Evolutionary conservation across 108 stramenopile species (phyloP), one percentile per base, ranked within the genome.

Genomic region (Schizochytrium sp.): DNA sequence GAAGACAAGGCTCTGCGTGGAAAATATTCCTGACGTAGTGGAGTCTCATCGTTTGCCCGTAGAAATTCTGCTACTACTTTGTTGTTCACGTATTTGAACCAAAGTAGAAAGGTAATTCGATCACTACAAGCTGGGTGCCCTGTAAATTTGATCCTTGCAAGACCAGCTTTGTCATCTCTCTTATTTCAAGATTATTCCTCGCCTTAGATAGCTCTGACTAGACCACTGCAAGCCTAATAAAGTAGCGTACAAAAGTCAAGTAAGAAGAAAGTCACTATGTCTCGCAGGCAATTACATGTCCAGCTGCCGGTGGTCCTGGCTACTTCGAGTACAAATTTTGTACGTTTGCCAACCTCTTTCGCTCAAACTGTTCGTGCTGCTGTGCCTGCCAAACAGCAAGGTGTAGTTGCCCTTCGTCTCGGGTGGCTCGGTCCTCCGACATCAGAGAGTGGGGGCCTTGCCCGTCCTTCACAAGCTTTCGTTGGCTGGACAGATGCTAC

Each of bases 301-400:
- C 76, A 83, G 76, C 76, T 83, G 5, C 76, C 76, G 38, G 76
- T 83, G 15, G 76, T 83, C 17, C 28, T 83, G 28, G 47, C 40
- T 47, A 83, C 50, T n/a, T 17, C 76, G 76, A 55, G 50, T 38
- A 83, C 76, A 53, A 83, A 83, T 40, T 83, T 83, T 83, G 76
- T 83, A 12, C 10, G 76, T 10, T n/a, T 83, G 12, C 76, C 76
- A 10, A 5, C 47, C 2, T 83, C 76, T 10, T 83, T 83, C 28
- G 76, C 76, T 13, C 76, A 83, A 28, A 83, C 47, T 17, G 76
- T 83, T 8, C 47, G 76, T 38, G 12, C 50, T 56, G 47, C 76
- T 10, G 50, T 83, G 76, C 76, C 76, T 12, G 76, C 76, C 76
- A 83, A 55, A 38, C 10, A 47, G 15, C 76, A 83, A n/a, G 76